Base-by-base conservation (phyloP, 192 early-diverging fungal genomes). In the Fimicolochytrium jonesii region DNA sequence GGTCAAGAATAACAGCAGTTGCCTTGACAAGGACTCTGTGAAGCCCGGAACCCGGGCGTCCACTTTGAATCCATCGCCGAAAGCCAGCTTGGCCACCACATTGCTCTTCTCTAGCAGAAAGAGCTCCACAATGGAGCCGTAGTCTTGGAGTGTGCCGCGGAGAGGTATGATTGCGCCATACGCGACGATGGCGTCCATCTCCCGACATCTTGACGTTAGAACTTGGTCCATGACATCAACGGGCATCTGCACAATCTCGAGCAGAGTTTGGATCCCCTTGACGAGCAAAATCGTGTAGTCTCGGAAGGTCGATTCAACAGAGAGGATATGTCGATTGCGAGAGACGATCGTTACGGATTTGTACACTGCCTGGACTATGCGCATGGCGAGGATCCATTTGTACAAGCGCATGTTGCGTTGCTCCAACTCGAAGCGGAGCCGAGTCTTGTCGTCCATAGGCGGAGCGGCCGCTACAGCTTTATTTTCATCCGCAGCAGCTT, bases 361-460 rank as follows among this genome's bases (percentile, higher is more conserved):
- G 57, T 77, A 68, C 6, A 76, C 52, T 33, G 74, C 76, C 29
- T 88, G 84, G 28, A 87, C 56, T 53, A 87, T 71, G 20, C 81
- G 70, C 57, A 84, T 84, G 1, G 74, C 76, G 48, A 88, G 51
- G n/a, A 77, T 68, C 67, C 77, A 78, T 57, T 88, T 85, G 67
- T 85, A 88, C 10, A 74, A 23, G 7, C 65, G 44, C 26, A 85
- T 34, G 56, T 73, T 72, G 18, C 66, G 58, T 20, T 51, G 50
- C 43, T 69, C 53, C 4, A 64, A 29, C 31, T 47, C 50, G 25
- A 58, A 36, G 6, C 64, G 30, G 54, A 71, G 55, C 45, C 26
- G 69, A 44, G 61, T 56, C 20, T 33, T 25, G 4, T 48, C 43
- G 26, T 62, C 52, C 29, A 66, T 46, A 25, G 48, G 56, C n/a